phyloP scores from a whole-genome alignment of 2,329 filamentous ascomycete genomes.

The Mariannaea elegans region DNA sequence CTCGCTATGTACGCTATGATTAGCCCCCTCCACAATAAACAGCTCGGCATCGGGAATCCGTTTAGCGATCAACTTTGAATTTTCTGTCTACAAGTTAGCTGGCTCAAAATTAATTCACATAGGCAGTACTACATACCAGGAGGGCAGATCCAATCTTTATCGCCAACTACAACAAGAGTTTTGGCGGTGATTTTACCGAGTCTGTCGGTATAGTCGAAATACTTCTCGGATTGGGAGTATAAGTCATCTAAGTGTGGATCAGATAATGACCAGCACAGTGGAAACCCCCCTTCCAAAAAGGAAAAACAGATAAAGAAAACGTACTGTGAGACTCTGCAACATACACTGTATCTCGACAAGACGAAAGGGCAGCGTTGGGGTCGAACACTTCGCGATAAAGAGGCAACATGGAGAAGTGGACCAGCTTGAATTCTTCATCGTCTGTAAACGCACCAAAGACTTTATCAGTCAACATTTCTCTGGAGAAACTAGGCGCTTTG shows the following conservation, averaged over 20 bases:
- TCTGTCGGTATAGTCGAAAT: constrained; percentile 25
- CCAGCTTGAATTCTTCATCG: constrained; percentile 25
- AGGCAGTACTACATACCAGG: constrained; percentile 8
- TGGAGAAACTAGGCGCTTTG: constrained; percentile 26
- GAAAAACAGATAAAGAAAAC: no score
- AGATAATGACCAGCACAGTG: background rate
- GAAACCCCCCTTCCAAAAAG: no score
- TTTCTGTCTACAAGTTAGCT: constrained; percentile 9
- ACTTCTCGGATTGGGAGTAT: constrained; percentile 27
- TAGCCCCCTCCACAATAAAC: constrained; percentile 25
- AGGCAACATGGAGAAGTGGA: constrained; percentile 32
- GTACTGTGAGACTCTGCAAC: constrained; percentile 32
- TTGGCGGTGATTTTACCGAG: constrained; percentile 18
- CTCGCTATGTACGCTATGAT: constrained; percentile 29
- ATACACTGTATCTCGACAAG: constrained; percentile 24
- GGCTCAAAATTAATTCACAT: background rate
- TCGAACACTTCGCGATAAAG: constrained; percentile 28
- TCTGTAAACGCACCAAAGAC: constrained; percentile 27
- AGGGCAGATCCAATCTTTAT: constrained; percentile 32
- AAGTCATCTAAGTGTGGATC: constrained; percentile 18
- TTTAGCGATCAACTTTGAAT: constrained; percentile 22
- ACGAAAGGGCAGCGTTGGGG: constrained; percentile 18
- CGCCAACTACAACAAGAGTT: constrained; percentile 28
- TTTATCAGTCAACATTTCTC: constrained; percentile 25
- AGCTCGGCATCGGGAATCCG: constrained; percentile 18